Evolutionary conservation across 2,329 filamentous ascomycete species (phyloP), one percentile per base, ranked within the genome.

Genomic region (Piedraia hortae): DNA sequence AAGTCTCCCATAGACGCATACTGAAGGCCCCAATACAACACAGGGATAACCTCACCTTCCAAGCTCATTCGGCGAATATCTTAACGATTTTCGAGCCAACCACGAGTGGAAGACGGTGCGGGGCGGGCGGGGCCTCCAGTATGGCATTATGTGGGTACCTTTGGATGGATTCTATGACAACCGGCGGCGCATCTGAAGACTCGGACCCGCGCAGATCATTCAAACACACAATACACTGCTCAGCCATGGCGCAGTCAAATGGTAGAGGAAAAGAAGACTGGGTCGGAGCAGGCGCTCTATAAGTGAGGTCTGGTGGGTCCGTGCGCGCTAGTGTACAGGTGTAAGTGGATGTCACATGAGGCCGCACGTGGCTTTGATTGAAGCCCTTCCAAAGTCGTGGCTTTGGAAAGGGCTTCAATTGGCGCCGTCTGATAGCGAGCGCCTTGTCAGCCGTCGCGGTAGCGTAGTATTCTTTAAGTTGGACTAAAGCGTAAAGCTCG

Each of bases 151-250:
- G n/a, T n/a, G n/a, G n/a, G n/a, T n/a, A n/a, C n/a, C n/a, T n/a
- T n/a, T n/a, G n/a, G n/a, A n/a, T n/a, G n/a, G n/a, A n/a, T n/a
- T n/a, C n/a, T n/a, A n/a, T n/a, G n/a, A n/a, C n/a, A n/a, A n/a
- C n/a, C 38, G 43, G 37, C 30, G 49, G 45, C 40, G 42, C 43
- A 39, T 47, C 47, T 39, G 53, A 51, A 47, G 50, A 52, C 47
- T 50, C 49, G 44, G 50, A 52, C 50, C 51, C 54, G 46, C 54
- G 58, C 48, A 70, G 59, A 51, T 69, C 62, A 52, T 62, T 63
- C 50, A 70, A 53, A 51, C 64, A 70, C 44, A 70, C 64, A 48
- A 70, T 70, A 48, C 64, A 70, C 37, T 60, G 62, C 44, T 67
- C 62, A 47, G 61, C 59, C 63, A 65, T 67, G 33, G 26, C 22